A percentile compares a stretch with the other conserved stretches of the same genome.
Conservation (phyloP, 768 basidiomycete species). For the Hericium alpestre region DNA sequence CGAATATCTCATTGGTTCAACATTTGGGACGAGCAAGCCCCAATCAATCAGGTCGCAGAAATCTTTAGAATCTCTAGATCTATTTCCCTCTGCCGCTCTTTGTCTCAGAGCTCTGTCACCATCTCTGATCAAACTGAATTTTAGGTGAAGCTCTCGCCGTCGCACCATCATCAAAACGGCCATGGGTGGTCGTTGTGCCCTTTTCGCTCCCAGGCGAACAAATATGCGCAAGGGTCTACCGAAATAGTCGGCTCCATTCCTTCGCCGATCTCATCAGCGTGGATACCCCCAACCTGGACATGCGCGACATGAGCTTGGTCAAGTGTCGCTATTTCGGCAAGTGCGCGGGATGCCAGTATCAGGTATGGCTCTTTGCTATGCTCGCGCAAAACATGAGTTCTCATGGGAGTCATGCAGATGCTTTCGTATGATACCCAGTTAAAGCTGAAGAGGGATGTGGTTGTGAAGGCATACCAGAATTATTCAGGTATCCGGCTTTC, state of each 20-base stretch:
- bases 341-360: constrained; percentile 93
- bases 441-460: constrained; percentile 74
- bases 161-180: constrained; percentile 32
- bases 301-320: constrained; percentile 56
- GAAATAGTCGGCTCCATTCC: constrained; percentile 61
- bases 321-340: constrained; percentile 80
- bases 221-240: constrained; percentile 62
- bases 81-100: neutral
- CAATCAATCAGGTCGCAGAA: too few relatives aligned
- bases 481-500: constrained; percentile 42
- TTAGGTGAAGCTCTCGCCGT: constrained; percentile 42
- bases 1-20: too few relatives aligned
- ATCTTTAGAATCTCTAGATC: too few relatives aligned
- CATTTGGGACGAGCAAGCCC: too few relatives aligned
- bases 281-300: constrained; percentile 45
- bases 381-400: neutral
- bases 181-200: constrained; percentile 80
- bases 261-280: constrained; percentile 66
- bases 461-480: constrained; percentile 72
- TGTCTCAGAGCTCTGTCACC: neutral
- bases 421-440: constrained; percentile 82
- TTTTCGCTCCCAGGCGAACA: constrained; percentile 79
- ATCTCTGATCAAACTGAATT: neutral
- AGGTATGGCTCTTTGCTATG: constrained; percentile 36
- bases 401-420: constrained; percentile 39